A percentile compares a stretch with the other conserved stretches of the same genome.
phyloP scores from a whole-genome alignment of 148 eudicot genomes.

The Polygonum aviculare region DNA sequence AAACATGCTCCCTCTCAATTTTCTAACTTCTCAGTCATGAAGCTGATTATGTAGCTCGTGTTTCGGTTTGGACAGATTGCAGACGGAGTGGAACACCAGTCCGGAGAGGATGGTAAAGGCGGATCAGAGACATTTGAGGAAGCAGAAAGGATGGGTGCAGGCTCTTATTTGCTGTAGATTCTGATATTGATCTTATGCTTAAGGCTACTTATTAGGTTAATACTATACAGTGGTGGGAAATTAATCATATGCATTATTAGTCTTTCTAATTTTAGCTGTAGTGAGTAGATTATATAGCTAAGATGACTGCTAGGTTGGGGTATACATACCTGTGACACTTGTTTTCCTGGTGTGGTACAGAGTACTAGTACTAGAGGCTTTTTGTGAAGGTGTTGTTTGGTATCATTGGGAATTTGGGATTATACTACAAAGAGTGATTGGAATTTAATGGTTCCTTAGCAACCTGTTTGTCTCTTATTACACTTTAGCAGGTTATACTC shows the following conservation, averaged over 20 bases:
- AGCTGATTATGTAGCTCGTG: not conserved
- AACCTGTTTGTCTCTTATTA: not conserved
- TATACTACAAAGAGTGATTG: slow-evolving; percentile 2
- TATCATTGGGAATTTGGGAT: not conserved
- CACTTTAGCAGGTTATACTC: not conserved
- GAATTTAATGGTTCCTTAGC: not conserved
- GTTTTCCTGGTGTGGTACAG: slow-evolving; percentile 5
- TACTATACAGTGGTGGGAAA: not conserved
- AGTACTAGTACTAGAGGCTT: slow-evolving; percentile 1
- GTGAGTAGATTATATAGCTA: not conserved
- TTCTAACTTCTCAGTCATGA: not conserved
- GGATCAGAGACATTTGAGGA: slow-evolving; percentile 42
- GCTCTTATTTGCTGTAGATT: slow-evolving; percentile 89
- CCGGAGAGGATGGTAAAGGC: slow-evolving; percentile 94
- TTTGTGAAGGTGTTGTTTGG: slow-evolving; percentile 1
- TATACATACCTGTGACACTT: slow-evolving; percentile 1
- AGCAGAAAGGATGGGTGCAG: slow-evolving; percentile 61
- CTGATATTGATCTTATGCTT: slow-evolving; percentile 11
- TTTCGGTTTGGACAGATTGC: slow-evolving; percentile 43
- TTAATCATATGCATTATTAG: not conserved
- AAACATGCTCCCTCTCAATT: not conserved
- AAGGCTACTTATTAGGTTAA: not conserved
- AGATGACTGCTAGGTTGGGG: slow-evolving; percentile 7
- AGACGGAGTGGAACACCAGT: slow-evolving; percentile 80
- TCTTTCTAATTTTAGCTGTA: not conserved